Percentiles rank a stretch among this genome's conserved stretches.
Evolutionary conservation across 768 basidiomycete species (phyloP).

Genomic region (Collybiopsis luxurians): DNA sequence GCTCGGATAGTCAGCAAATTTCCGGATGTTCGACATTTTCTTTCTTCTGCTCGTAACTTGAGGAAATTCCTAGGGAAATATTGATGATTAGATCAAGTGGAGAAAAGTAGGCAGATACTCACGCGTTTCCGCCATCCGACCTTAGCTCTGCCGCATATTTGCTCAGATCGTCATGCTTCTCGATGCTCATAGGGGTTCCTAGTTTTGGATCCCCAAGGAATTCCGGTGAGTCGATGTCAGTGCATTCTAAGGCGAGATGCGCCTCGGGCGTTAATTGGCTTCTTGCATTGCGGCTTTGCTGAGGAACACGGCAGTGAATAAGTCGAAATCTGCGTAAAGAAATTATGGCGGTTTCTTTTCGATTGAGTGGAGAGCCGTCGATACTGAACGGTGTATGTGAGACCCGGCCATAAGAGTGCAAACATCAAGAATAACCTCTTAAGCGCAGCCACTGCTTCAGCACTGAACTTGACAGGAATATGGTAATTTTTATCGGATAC

Average conservation of each 20-base stretch:
- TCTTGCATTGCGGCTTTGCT: neutral
- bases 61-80: neutral
- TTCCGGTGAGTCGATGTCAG: neutral
- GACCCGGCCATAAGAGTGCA: too few relatives aligned
- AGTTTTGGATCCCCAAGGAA: slow-evolving; percentile 1
- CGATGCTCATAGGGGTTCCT: neutral
- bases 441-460: too few relatives aligned
- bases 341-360: slow-evolving; percentile 2
- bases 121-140: slow-evolving; percentile 2
- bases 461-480: slow-evolving; percentile 4
- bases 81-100: neutral
- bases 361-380: neutral
- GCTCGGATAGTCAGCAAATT: too few relatives aligned
- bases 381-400: too few relatives aligned
- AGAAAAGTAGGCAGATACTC: neutral
- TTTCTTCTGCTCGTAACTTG: neutral
- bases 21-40: too few relatives aligned
- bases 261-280: neutral
- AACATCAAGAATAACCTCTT: too few relatives aligned
- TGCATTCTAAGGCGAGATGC: slow-evolving; percentile 5
- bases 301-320: neutral
- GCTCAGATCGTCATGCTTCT: neutral
- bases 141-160: neutral
- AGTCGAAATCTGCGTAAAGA: neutral
- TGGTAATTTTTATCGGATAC: neutral